Evolutionary conservation across 345 rosid species (phyloP), one percentile per base, ranked within the genome.

Genomic region (Aquilaria malaccensis): DNA sequence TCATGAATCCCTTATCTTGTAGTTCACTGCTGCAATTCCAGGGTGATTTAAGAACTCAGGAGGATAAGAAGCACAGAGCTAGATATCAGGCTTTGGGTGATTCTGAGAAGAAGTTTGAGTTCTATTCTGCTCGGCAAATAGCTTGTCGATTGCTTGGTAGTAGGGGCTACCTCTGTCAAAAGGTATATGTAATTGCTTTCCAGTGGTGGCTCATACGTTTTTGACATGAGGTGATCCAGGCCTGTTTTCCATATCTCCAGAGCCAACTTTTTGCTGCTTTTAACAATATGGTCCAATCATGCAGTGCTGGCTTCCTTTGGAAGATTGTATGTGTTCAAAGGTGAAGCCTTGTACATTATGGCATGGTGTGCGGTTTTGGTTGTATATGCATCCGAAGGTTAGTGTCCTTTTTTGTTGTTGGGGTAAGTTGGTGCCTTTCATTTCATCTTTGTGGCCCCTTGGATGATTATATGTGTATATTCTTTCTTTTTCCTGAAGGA

Each of bases 301-400:
- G 71, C 85, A 94, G 97, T 90, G 99, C 67, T 94, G 99, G 96
- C 96, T 94, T 80, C 83, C 97, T 62, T 56, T 74, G 80, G 96
- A 86, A 69, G 99, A 94, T 72, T 94, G 97, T 51, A 94, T 86
- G 97, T 86, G 99, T 68, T 79, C 83, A 30, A 76, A 76, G 68
- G 66, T 94, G 49, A 76, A 74, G 79, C 81, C 81, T 13, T 80
- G 75, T 52, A 58, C 77, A 56, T 68, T 94, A 13, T 86, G 93
- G 96, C 72, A 69, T 62, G 84, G 80, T 59, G 74, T 94, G 33
- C 84, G 81, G 9, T 88, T 90, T 74, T 94, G 99, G 99, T 60
- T 94, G 59, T 94, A 94, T 66, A 90, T 94, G 99, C 99, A 90
- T 79, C 99, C 99, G 50, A 90, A 89, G 96, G 99, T 90, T 67